These are phyloP conservation scores for Termitomyces sp. DNA, from an alignment of 768 basidiomycete genomes.

Conservation along the genomic window DNA sequence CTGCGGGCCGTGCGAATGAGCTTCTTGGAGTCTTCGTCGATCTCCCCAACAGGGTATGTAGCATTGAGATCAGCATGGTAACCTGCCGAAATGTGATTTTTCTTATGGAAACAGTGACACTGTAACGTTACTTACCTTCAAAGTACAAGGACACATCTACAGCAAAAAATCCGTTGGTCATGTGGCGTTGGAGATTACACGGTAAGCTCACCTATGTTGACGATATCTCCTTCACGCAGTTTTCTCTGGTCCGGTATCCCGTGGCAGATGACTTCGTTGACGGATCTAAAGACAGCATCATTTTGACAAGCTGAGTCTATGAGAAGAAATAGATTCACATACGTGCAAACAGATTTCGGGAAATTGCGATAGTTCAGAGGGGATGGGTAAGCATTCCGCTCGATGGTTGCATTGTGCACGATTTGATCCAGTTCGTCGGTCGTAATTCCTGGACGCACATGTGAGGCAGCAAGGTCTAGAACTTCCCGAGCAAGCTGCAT, in stretches of 20 bases:
- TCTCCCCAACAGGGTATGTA: constrained; percentile 84
- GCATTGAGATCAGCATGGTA: constrained; percentile 92
- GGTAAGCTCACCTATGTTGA: constrained; percentile 78
- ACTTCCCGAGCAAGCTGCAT: constrained; percentile 82
- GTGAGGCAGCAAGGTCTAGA: constrained; percentile 86
- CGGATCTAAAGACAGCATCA: constrained; percentile 42
- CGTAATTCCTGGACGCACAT: constrained; percentile 86
- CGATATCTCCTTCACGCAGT: constrained; percentile 87
- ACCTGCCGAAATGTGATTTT: constrained; percentile 34
- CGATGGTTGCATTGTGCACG: constrained; percentile 87
- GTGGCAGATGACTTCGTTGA: constrained; percentile 97
- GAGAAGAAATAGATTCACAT: constrained; percentile 26
- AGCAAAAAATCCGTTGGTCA: neutral
- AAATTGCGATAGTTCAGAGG: constrained; percentile 88
- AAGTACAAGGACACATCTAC: constrained; percentile 78
- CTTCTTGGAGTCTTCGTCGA: constrained; percentile 78
- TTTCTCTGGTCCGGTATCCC: constrained; percentile 89
- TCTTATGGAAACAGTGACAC: neutral
- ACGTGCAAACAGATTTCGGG: constrained; percentile 97
- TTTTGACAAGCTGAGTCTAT: neutral
- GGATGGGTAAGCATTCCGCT: constrained; percentile 90
- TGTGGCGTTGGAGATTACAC: neutral
- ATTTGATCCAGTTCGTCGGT: constrained; percentile 94
- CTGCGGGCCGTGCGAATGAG: constrained; percentile 80
- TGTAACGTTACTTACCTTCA: constrained; percentile 42